Base-by-base conservation (phyloP, 495 filamentous ascomycete genomes). In the Patellaria atrata region DNA sequence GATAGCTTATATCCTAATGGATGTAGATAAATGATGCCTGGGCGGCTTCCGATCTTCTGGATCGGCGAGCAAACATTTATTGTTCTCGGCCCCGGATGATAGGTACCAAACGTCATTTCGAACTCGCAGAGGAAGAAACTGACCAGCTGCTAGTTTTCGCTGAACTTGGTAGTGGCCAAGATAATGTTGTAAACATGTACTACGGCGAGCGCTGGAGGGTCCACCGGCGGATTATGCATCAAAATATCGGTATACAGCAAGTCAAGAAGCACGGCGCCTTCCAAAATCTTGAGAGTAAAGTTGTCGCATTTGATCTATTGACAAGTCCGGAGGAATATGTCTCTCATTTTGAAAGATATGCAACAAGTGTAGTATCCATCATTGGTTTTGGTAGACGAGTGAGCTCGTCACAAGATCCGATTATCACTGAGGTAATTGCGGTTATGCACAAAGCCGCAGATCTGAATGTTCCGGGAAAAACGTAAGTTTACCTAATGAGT, bases 11-110 rank as follows among this genome's bases (percentile, higher is more conserved):
- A n/a, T n/a, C n/a, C n/a, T n/a, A n/a, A n/a, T n/a, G n/a, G 0
- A 57, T 75, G 9, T 74, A 69, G 69, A 67, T 73, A 38, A 73
- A 74, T 47, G 71, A 77, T 43, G 71, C 70, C 0, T 73, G 70
- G 71, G 43, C 58, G 10, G 71, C 73, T 0, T 65, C 64, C 3
- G 52, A 55, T 24, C 31, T 57, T 9, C 58, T 74, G 22, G 70
- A 74, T 29, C 71, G 71, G 47, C 61, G 64, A 31, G 68, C 70
- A 0, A 60, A 59, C 1, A 65, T 71, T 30, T 74, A 72, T 45
- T 55, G 62, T 3, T 72, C 68, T 1, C 55, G 54, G 3, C 54
- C 54, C 4, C 35, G 50, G 0, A 55, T 55, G 52, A 37, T 71
- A 3, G n/a, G n/a, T n/a, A n/a, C n/a, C n/a, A n/a, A n/a, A n/a